Evolutionary conservation across 73 alveolate genomes (phyloP).

Genomic region (Paramecium bursaria): DNA sequence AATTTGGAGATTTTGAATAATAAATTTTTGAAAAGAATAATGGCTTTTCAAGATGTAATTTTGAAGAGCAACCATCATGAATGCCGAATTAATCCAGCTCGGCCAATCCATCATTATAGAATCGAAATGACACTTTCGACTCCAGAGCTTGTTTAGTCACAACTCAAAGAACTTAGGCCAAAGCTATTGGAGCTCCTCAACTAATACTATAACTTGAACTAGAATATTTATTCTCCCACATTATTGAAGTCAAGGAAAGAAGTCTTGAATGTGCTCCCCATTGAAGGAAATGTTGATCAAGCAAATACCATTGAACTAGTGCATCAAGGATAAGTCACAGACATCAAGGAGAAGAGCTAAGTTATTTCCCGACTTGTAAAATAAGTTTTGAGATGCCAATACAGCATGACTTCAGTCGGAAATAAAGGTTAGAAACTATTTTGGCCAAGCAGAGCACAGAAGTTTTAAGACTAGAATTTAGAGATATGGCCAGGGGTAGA

Average conservation of each 20-base stretch:
- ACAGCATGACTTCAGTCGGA: conserved; percentile 34
- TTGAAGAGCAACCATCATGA: conserved; percentile 36
- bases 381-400: conserved; percentile 11
- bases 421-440: conserved; percentile 40
- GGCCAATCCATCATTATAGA: conserved; percentile 34
- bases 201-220: not conserved
- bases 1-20: too few species aligned
- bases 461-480: conserved; percentile 7
- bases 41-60: not conserved
- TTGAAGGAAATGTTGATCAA: not conserved
- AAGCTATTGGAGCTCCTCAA: not conserved
- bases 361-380: conserved; percentile 23
- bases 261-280: conserved; percentile 8
- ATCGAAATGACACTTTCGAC: conserved; percentile 16
- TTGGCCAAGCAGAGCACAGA: conserved; percentile 22
- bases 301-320: not conserved
- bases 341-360: not conserved
- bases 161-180: conserved; percentile 19
- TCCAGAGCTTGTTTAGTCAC: conserved; percentile 17
- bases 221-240: conserved; percentile 45
- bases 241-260: conserved; percentile 27
- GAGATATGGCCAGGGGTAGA: conserved; percentile 65
- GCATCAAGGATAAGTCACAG: conserved; percentile 7
- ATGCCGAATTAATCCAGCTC: conserved; percentile 12
- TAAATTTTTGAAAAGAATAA: too few species aligned